Evolutionary conservation across 208 protist genomes (phyloP), one percentile per base, ranked within the genome.

Genomic region (Trypanosoma lewisi): DNA sequence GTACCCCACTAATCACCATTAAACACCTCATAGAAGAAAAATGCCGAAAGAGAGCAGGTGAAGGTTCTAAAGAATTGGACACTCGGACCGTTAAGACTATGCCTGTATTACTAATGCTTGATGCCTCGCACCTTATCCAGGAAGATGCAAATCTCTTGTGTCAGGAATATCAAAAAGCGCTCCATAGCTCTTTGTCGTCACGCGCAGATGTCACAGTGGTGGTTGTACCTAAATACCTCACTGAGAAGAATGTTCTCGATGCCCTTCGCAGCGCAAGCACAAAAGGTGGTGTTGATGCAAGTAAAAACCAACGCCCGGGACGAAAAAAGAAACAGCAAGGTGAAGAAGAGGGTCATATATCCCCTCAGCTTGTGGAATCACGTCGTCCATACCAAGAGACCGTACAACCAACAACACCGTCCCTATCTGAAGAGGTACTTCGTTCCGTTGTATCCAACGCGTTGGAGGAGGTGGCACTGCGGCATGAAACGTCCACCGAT

Each of bases 401-500:
- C 12, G 23, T 21, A 2, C 34, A 52, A n/a, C 8, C 1, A 30
- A 1, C 56, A 7, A 30, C 14, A 17, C 21, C 44, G 23, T 30
- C 58, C 33, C 30, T 72, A 25, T 54, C 51, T 11, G 67, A 64
- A 37, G 50, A 59, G 17, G 42, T 51, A 5, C 63, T 89, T 16
- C 82, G 80, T 21, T 68, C 74, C 7, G 66, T 86, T 73, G 71
- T 89, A 39, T 69, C 70, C 28, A 77, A 77, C 45, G 77, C 80
- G 19, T 49, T 90, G 19, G 78, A 87, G 45, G 80, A 90, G 63
- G 78, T 90, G 27, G 74, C 73, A 28, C 67, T 72, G 23, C 80
- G 75, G 11, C 83, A 87, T 60, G 80, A 90, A 60, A 80, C 87
- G 45, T 82, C 80, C 34, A 87, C 78, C 0, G 67, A 75, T 39